These are phyloP conservation scores for Macrophomina tecta DNA, from an alignment of 2,329 filamentous ascomycete species.

Conservation along the genomic window DNA sequence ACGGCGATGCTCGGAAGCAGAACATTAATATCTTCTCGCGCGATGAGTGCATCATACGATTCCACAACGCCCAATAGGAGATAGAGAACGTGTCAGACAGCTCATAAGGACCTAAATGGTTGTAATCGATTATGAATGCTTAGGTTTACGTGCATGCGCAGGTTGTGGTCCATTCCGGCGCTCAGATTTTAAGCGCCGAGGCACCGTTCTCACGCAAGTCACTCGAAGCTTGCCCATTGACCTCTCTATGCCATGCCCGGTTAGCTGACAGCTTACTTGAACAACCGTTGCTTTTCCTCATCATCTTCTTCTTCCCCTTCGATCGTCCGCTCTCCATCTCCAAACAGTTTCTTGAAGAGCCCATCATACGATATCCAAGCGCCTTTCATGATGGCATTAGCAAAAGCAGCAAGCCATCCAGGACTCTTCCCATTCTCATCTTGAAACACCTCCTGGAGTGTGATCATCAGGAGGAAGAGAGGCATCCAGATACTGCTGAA, in stretches of 20 bases:
- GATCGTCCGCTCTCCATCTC: slow-evolving; percentile 79
- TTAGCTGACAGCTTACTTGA: not conserved
- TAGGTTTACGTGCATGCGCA: too few relatives aligned
- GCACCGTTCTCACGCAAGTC: too few relatives aligned
- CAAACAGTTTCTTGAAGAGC: slow-evolving; percentile 72
- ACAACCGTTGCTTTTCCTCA: not conserved
- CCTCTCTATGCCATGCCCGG: too few relatives aligned
- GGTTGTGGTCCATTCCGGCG: too few relatives aligned
- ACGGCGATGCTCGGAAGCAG: too few relatives aligned
- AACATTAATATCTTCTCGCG: too few relatives aligned
- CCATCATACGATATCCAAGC: slow-evolving; percentile 71
- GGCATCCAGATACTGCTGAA: slow-evolving; percentile 68
- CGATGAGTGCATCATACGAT: too few relatives aligned
- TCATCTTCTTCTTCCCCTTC: slow-evolving; percentile 33
- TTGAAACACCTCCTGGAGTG: slow-evolving; percentile 57
- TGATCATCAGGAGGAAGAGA: slow-evolving; percentile 60
- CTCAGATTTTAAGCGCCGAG: too few relatives aligned
- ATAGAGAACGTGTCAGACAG: too few relatives aligned
- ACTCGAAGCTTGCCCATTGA: not conserved
- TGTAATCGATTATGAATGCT: too few relatives aligned
- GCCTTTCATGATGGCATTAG: slow-evolving; percentile 60
- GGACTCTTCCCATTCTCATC: slow-evolving; percentile 73
- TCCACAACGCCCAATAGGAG: too few relatives aligned
- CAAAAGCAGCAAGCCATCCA: slow-evolving; percentile 65
- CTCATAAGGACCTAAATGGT: too few relatives aligned